Conservation (phyloP, 768 basidiomycete species). For the Serendipita sp. region DNA sequence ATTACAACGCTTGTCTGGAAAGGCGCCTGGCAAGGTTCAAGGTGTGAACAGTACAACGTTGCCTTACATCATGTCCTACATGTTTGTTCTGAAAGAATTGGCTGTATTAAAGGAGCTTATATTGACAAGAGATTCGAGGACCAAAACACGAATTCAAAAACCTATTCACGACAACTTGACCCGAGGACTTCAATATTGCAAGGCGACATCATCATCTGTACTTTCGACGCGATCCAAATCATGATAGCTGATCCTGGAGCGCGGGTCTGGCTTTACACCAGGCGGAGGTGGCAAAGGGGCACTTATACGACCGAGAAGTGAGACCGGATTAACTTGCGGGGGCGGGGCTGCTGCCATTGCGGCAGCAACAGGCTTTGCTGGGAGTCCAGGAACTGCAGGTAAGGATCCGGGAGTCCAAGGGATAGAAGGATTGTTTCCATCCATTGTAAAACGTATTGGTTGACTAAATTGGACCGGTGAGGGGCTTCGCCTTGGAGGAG, state of each 20-base stretch:
- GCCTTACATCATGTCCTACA: too few relatives aligned
- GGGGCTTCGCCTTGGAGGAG: slow-evolving; percentile 10
- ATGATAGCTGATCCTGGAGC: slow-evolving; percentile 85
- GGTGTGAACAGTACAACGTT: too few relatives aligned
- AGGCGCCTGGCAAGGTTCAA: too few relatives aligned
- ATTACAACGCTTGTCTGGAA: too few relatives aligned
- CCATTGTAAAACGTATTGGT: slow-evolving; percentile 28
- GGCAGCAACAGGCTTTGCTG: slow-evolving; percentile 52
- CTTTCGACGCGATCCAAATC: slow-evolving; percentile 78
- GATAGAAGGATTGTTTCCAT: slow-evolving; percentile 32
- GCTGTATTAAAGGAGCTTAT: neutral
- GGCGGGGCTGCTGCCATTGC: slow-evolving; percentile 32
- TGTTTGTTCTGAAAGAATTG: neutral
- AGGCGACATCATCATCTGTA: neutral
- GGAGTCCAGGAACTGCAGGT: slow-evolving; percentile 57
- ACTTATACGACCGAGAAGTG: slow-evolving; percentile 7
- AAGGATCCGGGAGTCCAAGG: slow-evolving; percentile 30
- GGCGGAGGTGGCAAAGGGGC: slow-evolving; percentile 65
- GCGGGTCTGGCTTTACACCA: slow-evolving; percentile 83
- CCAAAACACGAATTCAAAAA: neutral
- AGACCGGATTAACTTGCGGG: slow-evolving; percentile 14
- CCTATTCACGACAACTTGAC: neutral
- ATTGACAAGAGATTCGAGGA: neutral
- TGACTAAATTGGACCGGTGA: slow-evolving; percentile 23
- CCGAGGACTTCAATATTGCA: slow-evolving; percentile 3